phyloP scores from a whole-genome alignment of 495 filamentous ascomycete genomes.

The Neurospora africana region DNA sequence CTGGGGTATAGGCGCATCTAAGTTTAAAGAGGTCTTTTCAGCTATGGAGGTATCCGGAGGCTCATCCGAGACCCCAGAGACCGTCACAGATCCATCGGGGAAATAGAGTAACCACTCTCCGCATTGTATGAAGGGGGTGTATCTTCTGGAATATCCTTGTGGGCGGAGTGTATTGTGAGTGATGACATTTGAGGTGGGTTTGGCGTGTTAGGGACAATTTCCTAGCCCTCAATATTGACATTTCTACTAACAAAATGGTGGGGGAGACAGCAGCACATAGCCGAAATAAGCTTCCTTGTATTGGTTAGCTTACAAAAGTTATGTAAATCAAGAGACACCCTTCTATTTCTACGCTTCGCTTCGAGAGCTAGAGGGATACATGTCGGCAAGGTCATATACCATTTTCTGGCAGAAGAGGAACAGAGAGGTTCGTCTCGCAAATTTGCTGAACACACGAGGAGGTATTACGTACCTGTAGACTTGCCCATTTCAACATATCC shows the following conservation, averaged over 20 bases:
- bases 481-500: background rate
- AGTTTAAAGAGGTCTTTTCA: slow-evolving; percentile 32
- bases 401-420: background rate
- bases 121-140: background rate
- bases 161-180: background rate
- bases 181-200: background rate
- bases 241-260: background rate
- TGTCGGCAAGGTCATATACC: background rate
- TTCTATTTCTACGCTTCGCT: background rate
- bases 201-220: background rate
- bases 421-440: background rate
- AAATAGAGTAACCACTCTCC: background rate
- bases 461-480: background rate
- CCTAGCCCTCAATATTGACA: background rate
- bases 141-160: background rate
- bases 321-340: background rate
- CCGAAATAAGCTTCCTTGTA: background rate
- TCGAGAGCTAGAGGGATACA: background rate
- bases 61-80: slow-evolving; percentile 19
- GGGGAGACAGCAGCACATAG: background rate
- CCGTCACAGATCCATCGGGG: background rate
- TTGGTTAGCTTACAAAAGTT: background rate
- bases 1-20: slow-evolving; percentile 18
- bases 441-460: background rate
- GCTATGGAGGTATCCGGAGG: slow-evolving; percentile 13